Conservation (phyloP, 2,329 filamentous ascomycete genomes). For the Drechslerella coelobrocha region DNA sequence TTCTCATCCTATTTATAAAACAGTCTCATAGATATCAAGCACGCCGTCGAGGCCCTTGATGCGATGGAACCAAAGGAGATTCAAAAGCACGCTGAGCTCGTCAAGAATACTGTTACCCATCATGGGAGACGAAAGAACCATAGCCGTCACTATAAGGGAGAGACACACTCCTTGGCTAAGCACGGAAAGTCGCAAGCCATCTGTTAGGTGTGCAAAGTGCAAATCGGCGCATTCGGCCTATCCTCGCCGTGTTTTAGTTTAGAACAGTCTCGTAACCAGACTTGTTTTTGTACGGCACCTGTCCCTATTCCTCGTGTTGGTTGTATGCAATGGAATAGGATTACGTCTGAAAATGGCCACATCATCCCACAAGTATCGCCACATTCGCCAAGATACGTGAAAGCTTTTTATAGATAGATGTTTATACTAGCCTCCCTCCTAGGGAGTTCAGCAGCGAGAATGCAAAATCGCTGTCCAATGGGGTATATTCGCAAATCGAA, state of each 20-base stretch:
- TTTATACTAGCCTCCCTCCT: no score
- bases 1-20: no score
- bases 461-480: no score
- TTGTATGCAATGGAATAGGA: no score
- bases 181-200: slow-evolving; percentile 70
- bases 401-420: no score
- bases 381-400: no score
- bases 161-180: slow-evolving; percentile 74
- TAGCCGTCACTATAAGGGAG: slow-evolving; percentile 67
- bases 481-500: no score
- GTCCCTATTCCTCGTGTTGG: no score
- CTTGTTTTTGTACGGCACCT: no score
- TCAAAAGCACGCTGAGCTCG: slow-evolving; percentile 66
- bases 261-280: not conserved
- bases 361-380: no score
- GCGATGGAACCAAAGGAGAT: slow-evolving; percentile 76
- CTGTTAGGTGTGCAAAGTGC: slow-evolving; percentile 10
- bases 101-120: slow-evolving; percentile 64
- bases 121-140: slow-evolving; percentile 59
- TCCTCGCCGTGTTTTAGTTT: not conserved
- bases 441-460: no score
- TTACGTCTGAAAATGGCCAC: no score
- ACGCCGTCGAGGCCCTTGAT: slow-evolving; percentile 74
- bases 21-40: slow-evolving; percentile 74
- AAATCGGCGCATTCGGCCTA: not conserved